Evolutionary conservation across 2,329 filamentous ascomycete species (phyloP).

Genomic region (Cytospora chrysosperma): DNA sequence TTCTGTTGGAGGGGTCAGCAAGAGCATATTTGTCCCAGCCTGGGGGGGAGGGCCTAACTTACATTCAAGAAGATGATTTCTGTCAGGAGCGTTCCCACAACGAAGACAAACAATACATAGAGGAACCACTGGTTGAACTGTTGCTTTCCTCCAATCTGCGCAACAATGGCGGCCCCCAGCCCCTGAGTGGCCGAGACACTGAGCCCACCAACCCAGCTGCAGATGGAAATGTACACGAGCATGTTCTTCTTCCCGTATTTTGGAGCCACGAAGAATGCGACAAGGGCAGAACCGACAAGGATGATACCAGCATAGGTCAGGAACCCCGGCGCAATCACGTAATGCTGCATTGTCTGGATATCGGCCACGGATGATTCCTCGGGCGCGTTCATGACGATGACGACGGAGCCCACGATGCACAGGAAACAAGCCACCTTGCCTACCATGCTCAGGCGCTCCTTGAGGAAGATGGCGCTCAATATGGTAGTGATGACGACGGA

Average conservation of each 20-base stretch:
- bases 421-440: slow-evolving; percentile 95
- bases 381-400: slow-evolving; percentile 94
- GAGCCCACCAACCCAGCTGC: slow-evolving; percentile 88
- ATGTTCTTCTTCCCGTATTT: slow-evolving; percentile 95
- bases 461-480: slow-evolving; percentile 90
- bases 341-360: slow-evolving; percentile 90
- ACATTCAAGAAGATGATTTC: slow-evolving; percentile 97
- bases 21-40: too few species aligned
- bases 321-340: slow-evolving; percentile 84
- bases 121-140: slow-evolving; percentile 99
- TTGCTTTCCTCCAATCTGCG: slow-evolving; percentile 74
- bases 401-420: slow-evolving; percentile 87
- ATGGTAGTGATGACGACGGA: slow-evolving; percentile 91
- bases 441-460: slow-evolving; percentile 91
- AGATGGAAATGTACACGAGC: slow-evolving; percentile 96
- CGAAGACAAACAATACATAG: slow-evolving; percentile 88
- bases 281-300: slow-evolving; percentile 68
- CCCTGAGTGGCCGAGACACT: slow-evolving; percentile 96
- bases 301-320: slow-evolving; percentile 81
- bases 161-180: slow-evolving; percentile 84
- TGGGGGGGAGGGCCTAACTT: slow-evolving; percentile 42
- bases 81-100: slow-evolving; percentile 81
- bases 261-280: slow-evolving; percentile 79
- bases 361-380: slow-evolving; percentile 77
- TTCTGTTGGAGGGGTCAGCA: slow-evolving; percentile 59